Conservation (phyloP, 2,329 filamentous ascomycete genomes). For the Claviceps citrina region DNA sequence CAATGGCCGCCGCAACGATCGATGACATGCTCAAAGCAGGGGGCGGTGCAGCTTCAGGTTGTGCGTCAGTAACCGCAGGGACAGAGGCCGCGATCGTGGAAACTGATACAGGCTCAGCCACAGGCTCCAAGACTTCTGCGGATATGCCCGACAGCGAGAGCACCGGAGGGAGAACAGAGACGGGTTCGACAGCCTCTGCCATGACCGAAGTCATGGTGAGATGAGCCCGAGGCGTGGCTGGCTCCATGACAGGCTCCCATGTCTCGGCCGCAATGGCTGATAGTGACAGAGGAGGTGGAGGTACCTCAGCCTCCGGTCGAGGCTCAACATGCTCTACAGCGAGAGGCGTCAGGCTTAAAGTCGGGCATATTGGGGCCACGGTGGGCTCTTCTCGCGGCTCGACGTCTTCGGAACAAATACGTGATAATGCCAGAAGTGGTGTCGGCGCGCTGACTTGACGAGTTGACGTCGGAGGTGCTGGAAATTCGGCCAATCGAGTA, state of each 20-base stretch:
- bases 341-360: constrained; percentile 15
- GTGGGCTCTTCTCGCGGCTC: constrained; percentile 26
- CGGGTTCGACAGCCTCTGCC: constrained; percentile 17
- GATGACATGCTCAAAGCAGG: constrained; percentile 16
- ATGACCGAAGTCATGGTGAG: constrained; percentile 18
- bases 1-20: constrained; percentile 18
- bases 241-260: constrained; percentile 18
- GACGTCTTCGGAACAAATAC: constrained; percentile 28
- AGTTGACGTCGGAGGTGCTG: constrained; percentile 33
- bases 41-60: not conserved
- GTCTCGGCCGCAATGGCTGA: constrained; percentile 19
- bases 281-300: constrained; percentile 14
- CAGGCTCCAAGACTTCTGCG: constrained; percentile 13
- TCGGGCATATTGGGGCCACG: constrained; percentile 15
- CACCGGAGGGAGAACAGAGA: not conserved
- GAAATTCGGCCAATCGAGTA: constrained; percentile 38
- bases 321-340: constrained; percentile 18
- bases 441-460: constrained; percentile 16
- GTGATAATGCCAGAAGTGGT: constrained; percentile 26
- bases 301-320: constrained; percentile 11
- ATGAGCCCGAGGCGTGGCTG: constrained; percentile 8
- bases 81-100: not conserved
- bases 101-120: constrained; percentile 12
- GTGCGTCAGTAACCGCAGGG: constrained; percentile 1
- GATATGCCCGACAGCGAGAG: constrained; percentile 15